Base-by-base conservation (phyloP, 1,139 yeast species). In the Blastobotrys malaysiensis region DNA sequence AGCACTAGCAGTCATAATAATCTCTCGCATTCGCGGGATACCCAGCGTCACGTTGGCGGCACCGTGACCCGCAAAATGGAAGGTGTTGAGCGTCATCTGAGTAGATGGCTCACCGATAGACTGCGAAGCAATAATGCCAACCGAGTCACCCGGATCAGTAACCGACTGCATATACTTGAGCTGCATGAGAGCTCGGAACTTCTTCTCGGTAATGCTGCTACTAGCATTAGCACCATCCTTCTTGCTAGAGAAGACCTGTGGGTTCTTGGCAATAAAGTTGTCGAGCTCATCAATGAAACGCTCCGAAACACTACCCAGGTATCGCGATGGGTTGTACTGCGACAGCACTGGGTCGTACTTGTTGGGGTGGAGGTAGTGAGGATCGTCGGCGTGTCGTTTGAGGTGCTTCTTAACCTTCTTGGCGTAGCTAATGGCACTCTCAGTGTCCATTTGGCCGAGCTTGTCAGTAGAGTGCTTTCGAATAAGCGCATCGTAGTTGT, bases 61-160 rank as follows among this genome's bases (percentile, higher is more conserved):
- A 82, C 99, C 99, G 76, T 95, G 99, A 71, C 99, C 99, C 64
- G 99, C 99, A 69, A 95, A 95, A 77, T 95, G 99, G 95, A 95
- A 95, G 54, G 99, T 95, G 73, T 95, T 95, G 68, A 95, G 81
- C 19, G 99, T 95, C 99, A 95, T 95, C 77, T 95, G 99, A 5
- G 99, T 95, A 3, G 98, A 90, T 52, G 99, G 99, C 74, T 95
- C 99, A 75, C 99, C 99, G 70, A 95, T 86, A 55, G 98, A 91
- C 75, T 95, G 98, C 45, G 98, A 88, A 9, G 99, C 99, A 74
- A 95, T 87, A 68, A 95, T 91, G 73, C 99, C 99, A 56, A 95
- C 99, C 50, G 97, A 84, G 73, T 95, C 99, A 69, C 99, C 99
- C 9, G 99, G 98, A 66, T 90, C 82, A 54, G 93, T 84, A 62